Percentiles rank a stretch among this genome's conserved stretches.
Evolutionary conservation across 2,329 filamentous ascomycete genomes (phyloP).

Genomic region (Trichoderma sp.): DNA sequence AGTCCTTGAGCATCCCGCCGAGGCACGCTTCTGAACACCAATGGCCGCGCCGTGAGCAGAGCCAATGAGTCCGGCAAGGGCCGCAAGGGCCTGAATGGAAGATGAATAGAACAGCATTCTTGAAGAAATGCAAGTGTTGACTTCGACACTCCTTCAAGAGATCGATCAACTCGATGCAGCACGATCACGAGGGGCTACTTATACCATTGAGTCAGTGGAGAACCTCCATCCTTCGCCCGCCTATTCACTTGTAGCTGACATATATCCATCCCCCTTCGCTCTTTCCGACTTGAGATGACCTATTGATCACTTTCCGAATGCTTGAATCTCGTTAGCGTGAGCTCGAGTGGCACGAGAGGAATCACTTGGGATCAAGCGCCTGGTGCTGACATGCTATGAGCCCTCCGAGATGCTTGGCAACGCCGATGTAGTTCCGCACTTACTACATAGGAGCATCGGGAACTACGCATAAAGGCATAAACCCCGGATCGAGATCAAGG

Average conservation of each 20-base stretch:
- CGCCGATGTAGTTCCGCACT: constrained; percentile 10
- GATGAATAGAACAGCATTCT: not conserved
- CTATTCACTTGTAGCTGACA: not conserved
- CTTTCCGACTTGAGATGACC: not conserved
- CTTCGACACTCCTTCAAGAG: not conserved
- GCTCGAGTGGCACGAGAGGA: not conserved
- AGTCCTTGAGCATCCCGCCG: constrained; percentile 30
- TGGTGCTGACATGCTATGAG: not conserved
- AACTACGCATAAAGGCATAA: not conserved
- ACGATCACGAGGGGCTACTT: not conserved
- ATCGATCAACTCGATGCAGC: not conserved
- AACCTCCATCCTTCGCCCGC: not conserved
- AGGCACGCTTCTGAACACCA: not conserved
- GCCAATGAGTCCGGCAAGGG: not conserved
- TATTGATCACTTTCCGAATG: not conserved
- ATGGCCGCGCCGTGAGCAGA: not conserved
- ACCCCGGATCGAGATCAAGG: not conserved
- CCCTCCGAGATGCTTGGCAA: not conserved
- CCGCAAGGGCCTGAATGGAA: not conserved
- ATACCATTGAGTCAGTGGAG: not conserved
- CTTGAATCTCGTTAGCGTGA: not conserved
- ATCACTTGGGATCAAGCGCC: not conserved
- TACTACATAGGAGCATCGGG: constrained; percentile 1
- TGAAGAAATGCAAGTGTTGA: not conserved
- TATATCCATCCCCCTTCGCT: not conserved